Evolutionary conservation across 306 rosid genomes (phyloP), one percentile per base, ranked within the genome.

Genomic region (Begonia peltatifolia): DNA sequence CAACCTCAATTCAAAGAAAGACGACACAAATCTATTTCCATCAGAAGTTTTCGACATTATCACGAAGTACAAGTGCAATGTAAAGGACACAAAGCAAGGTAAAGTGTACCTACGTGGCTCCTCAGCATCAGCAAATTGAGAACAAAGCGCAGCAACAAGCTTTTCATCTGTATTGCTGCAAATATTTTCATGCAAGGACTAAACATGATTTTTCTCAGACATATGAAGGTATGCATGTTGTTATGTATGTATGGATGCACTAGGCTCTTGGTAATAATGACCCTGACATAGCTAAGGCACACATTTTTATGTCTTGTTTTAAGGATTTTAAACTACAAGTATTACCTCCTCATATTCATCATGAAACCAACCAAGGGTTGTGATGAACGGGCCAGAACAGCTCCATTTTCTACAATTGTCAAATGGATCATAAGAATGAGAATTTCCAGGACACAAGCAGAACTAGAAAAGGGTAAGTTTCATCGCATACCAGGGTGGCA

Each of bases 341-440:
- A 66, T 78, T 86, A 90, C 99, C 99, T 90, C 79, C 95, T 83
- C 88, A 81, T 76, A 72, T 83, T 90, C 92, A 79, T 83, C 99
- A 90, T 83, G 67, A 90, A 71, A 64, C 99, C 99, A 75, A 86
- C 96, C 61, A 86, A 64, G 50, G 99, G 99, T 70, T 90, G 99
- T 68, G 99, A 81, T 61, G 99, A 90, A 57, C 95, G 95, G 60
- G 99, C 95, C 77, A 90, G 93, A 52, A 81, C 99, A 44, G 95
- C 99, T 74, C 99, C 99, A 16, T 80, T 80, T 66, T 53, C 99
- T 90, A 69, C 13, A 61, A 7, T 70, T 54, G 58, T 47, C 68
- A 56, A 44, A 53, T 46, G 62, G 56, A 47, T 43, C 38, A 64
- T 58, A 54, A 53, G 46, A 43, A 63, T 10, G 44, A 65, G 50